Base-by-base conservation (phyloP, 2,329 filamentous ascomycete genomes). In the Zasmidium cellare region DNA sequence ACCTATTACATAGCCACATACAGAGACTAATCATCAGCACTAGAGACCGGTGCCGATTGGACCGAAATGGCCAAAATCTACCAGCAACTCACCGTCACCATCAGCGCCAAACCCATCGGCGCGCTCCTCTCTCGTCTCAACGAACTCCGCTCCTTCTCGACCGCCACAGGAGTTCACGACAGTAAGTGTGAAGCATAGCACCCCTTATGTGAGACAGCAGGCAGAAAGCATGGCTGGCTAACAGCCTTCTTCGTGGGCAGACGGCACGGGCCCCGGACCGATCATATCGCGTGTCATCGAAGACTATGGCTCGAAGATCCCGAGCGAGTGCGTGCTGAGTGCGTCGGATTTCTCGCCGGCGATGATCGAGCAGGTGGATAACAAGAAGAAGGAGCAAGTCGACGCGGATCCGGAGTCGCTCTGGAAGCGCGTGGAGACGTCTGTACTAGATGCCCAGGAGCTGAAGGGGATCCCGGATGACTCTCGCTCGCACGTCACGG, bases 181-280 rank as follows among this genome's bases (percentile, higher is more conserved):
- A 66, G n/a, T n/a, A n/a, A n/a, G n/a, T n/a, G n/a, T n/a, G n/a
- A n/a, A n/a, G n/a, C n/a, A n/a, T n/a, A n/a, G n/a, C n/a, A n/a
- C n/a, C n/a, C n/a, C n/a, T n/a, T n/a, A n/a, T n/a, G n/a, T n/a
- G n/a, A n/a, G n/a, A n/a, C n/a, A n/a, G n/a, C n/a, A n/a, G n/a
- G n/a, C n/a, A n/a, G n/a, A n/a, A n/a, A n/a, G n/a, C n/a, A n/a
- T n/a, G n/a, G n/a, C n/a, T n/a, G n/a, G n/a, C n/a, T n/a, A n/a
- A n/a, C n/a, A n/a, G n/a, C n/a, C n/a, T n/a, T n/a, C n/a, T n/a
- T n/a, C n/a, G n/a, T n/a, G n/a, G n/a, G n/a, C n/a, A n/a, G n/a
- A 71, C 47, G 71, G 71, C 48, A 69, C 67, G 52, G 71, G 71
- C 0, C 69, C 71, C 3, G 71, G 71, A 3, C 60, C 65, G 0